Percentiles rank a stretch among this genome's conserved stretches.
phyloP scores from a whole-genome alignment of 805 yeast genomes.

The Komagataella pseudopastoris region DNA sequence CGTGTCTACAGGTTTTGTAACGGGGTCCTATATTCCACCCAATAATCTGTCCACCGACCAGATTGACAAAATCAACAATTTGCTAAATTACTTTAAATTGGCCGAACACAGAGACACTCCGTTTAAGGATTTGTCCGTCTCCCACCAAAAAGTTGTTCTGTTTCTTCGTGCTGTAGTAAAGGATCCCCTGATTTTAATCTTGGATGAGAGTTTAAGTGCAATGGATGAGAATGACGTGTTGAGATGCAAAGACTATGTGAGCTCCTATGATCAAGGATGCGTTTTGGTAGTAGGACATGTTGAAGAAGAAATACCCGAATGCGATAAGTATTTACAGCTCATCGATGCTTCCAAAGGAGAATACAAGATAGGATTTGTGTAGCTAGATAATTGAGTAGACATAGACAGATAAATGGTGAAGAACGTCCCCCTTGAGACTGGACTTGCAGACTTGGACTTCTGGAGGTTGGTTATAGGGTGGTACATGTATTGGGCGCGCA shows the following conservation, averaged over 20 bases:
- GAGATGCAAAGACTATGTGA: slow-evolving; percentile 37
- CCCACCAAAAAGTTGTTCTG: slow-evolving; percentile 67
- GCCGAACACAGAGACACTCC: slow-evolving; percentile 18
- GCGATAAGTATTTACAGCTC: slow-evolving; percentile 36
- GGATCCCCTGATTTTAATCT: slow-evolving; percentile 61
- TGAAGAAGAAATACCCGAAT: slow-evolving; percentile 63
- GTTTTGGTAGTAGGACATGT: slow-evolving; percentile 76
- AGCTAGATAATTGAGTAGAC: background rate
- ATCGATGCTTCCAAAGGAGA: slow-evolving; percentile 16
- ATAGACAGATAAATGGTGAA: background rate
- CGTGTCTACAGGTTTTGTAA: slow-evolving; percentile 59
- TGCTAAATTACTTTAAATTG: slow-evolving; percentile 32
- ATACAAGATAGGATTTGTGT: slow-evolving; percentile 14
- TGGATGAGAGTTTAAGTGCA: slow-evolving; percentile 90
- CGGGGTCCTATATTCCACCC: slow-evolving; percentile 53
- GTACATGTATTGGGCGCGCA: background rate
- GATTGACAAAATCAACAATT: slow-evolving; percentile 24
- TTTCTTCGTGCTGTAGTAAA: slow-evolving; percentile 70
- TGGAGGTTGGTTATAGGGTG: too few relatives aligned
- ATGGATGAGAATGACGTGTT: slow-evolving; percentile 57
- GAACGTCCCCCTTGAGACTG: too few relatives aligned
- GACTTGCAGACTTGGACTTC: too few relatives aligned
- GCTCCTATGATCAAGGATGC: slow-evolving; percentile 47
- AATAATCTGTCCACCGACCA: slow-evolving; percentile 22
- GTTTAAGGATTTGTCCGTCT: slow-evolving; percentile 45